Evolutionary conservation across 208 protist genomes (phyloP).

Genomic region (Spongospora subterranea): DNA sequence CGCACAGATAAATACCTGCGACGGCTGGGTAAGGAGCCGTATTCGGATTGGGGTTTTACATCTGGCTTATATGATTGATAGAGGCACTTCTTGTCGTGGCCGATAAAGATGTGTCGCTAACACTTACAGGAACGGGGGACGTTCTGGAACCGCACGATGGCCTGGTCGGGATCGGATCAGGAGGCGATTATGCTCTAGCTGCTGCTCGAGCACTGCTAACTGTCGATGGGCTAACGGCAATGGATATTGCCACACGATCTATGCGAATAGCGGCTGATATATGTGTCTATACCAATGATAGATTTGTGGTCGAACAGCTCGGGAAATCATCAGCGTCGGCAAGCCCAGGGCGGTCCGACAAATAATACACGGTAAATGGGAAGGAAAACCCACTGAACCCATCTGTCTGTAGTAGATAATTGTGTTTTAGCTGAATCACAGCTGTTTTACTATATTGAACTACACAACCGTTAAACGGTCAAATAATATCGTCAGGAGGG

Average conservation of each 20-base stretch:
- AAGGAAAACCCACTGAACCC: too few species aligned
- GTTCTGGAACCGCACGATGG: constrained; percentile 90
- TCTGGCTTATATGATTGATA: constrained; percentile 60
- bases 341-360: too few species aligned
- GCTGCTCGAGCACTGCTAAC: constrained; percentile 89
- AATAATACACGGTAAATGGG: too few species aligned
- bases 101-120: constrained; percentile 84
- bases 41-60: not conserved
- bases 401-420: too few species aligned
- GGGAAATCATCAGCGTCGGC: too few species aligned
- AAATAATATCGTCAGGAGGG: too few species aligned
- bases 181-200: constrained; percentile 89
- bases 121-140: constrained; percentile 91
- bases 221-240: constrained; percentile 74
- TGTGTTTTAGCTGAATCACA: too few species aligned
- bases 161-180: constrained; percentile 88
- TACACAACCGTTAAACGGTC: too few species aligned
- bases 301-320: constrained; percentile 76
- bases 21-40: constrained; percentile 65
- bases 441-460: too few species aligned
- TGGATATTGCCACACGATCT: constrained; percentile 86
- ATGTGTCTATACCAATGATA: constrained; percentile 92
- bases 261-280: constrained; percentile 93
- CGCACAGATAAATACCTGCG: constrained; percentile 89
- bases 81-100: constrained; percentile 90